Base-by-base conservation (phyloP, 495 filamentous ascomycete genomes). In the Daldinia grandis region DNA sequence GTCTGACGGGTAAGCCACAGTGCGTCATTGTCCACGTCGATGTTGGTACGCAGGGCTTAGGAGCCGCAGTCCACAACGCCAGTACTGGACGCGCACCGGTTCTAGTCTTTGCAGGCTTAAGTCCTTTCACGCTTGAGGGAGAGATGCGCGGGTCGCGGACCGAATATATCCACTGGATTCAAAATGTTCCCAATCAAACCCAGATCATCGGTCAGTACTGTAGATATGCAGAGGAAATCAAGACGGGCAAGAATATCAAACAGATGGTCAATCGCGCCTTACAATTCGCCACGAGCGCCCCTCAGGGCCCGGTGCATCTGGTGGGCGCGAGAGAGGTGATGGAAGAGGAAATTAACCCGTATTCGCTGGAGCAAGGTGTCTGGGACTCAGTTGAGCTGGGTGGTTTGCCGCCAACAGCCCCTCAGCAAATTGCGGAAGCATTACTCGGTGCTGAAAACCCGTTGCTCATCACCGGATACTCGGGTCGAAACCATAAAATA, bases 131-230 rank as follows among this genome's bases (percentile, higher is more conserved):
- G 2, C 88, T 92, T 37, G 94, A 98, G 70, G 95, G 95, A 4
- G 95, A 98, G 80, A 87, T 93, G 83, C 86, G 92, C 21, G 95
- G 95, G 2, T 92, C 89, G 4, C 86, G 95, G 44, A 97, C 93
- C 0, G 95, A 98, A 79, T 98, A 95, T 76, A 98, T 97, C 74
- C 95, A 98, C 75, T 98, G 95, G 92, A 94, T 97, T 42, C 95
- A 98, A 75, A 93, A 98, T 80, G 93, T 98, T 6, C 95, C 94
- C 1, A 93, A 98, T 68, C 95, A 98, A 80, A 94, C 93, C 76
- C 90, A 91, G 77, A 97, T 98, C 66, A 84, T 98, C 12, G 86
- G 86, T 2, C 95, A 98, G 79, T 98, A 98, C 77, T 98, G 95
- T 76, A 88, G 95, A n/a, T 98, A 97, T 76, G 82, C 90, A 0